Evolutionary conservation across 257 asterid genomes (phyloP).

Genomic region (Misopates orontium): DNA sequence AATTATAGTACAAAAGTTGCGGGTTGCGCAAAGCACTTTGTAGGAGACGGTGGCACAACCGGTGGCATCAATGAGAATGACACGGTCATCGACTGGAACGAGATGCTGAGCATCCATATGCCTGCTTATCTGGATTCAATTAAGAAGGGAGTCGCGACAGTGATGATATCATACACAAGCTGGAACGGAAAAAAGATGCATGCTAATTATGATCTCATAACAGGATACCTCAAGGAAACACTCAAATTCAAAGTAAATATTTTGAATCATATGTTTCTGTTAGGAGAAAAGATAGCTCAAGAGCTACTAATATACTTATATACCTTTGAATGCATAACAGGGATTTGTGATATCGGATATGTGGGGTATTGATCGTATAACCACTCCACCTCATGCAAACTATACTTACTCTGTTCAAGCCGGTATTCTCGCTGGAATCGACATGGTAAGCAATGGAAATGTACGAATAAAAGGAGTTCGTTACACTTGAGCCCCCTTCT

Average conservation of each 20-base stretch:
- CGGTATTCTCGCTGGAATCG: slow-evolving; percentile 65
- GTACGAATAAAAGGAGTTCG: not conserved
- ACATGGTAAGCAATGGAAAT: slow-evolving; percentile 52
- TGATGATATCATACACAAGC: slow-evolving; percentile 55
- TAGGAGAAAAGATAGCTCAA: not conserved
- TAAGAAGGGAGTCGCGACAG: slow-evolving; percentile 44
- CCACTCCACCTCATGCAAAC: slow-evolving; percentile 53
- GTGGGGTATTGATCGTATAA: slow-evolving; percentile 67
- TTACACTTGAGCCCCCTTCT: not conserved
- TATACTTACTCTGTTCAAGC: slow-evolving; percentile 59
- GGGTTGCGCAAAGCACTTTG: slow-evolving; percentile 45
- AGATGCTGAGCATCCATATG: slow-evolving; percentile 42
- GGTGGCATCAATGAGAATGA: slow-evolving; percentile 45
- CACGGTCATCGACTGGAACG: slow-evolving; percentile 44
- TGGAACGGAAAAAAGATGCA: slow-evolving; percentile 57
- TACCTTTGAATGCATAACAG: slow-evolving; percentile 35
- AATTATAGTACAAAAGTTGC: slow-evolving; percentile 38
- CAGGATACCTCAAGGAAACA: slow-evolving; percentile 47
- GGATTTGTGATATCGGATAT: slow-evolving; percentile 78
- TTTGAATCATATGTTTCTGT: not conserved
- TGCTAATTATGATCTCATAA: slow-evolving; percentile 46
- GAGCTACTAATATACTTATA: slow-evolving; percentile 6
- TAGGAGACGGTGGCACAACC: slow-evolving; percentile 50
- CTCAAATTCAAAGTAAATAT: slow-evolving; percentile 48
- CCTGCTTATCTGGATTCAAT: slow-evolving; percentile 55